Conservation (phyloP, 1,284 basidiomycete species). For the Cutaneotrichosporon sp. region DNA sequence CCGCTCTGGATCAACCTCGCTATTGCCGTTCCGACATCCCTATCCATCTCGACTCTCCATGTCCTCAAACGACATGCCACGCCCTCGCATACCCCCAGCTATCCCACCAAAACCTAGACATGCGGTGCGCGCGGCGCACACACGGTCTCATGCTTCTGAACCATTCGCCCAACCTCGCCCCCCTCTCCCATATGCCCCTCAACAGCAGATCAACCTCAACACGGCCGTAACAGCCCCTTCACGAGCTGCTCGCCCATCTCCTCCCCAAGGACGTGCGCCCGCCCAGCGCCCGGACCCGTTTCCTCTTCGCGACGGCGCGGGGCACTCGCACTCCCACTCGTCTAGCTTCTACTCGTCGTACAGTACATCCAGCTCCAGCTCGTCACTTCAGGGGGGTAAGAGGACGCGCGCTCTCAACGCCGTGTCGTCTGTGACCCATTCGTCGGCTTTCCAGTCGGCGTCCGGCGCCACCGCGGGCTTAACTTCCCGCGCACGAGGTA, state of each 20-base stretch:
- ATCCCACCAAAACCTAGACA: conserved; percentile 1
- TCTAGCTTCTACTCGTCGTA: not conserved
- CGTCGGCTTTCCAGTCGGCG: conserved; percentile 11
- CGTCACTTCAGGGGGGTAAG: not conserved
- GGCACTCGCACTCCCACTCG: not conserved
- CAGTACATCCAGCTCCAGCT: not conserved
- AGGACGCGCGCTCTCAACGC: not conserved
- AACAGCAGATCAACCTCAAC: not conserved
- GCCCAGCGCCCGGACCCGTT: not conserved
- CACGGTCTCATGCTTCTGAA: not conserved
- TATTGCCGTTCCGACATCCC: not conserved
- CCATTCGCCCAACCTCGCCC: not conserved
- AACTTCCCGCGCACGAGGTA: conserved; percentile 21
- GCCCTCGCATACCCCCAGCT: conserved; percentile 1
- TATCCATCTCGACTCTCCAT: not conserved
- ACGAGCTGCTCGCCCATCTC: conserved; percentile 3
- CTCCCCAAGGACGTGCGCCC: not conserved
- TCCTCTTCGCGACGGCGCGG: not conserved
- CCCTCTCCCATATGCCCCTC: not conserved
- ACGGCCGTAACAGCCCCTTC: not conserved
- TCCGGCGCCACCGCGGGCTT: conserved; percentile 12
- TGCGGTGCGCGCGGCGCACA: not conserved
- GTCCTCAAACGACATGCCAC: not conserved
- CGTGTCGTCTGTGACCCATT: conserved; percentile 3
- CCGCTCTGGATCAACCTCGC: not conserved